These are phyloP conservation scores for Haematococcus sp. DNA, from an alignment of 139 green algal species.

Conservation along the genomic window DNA sequence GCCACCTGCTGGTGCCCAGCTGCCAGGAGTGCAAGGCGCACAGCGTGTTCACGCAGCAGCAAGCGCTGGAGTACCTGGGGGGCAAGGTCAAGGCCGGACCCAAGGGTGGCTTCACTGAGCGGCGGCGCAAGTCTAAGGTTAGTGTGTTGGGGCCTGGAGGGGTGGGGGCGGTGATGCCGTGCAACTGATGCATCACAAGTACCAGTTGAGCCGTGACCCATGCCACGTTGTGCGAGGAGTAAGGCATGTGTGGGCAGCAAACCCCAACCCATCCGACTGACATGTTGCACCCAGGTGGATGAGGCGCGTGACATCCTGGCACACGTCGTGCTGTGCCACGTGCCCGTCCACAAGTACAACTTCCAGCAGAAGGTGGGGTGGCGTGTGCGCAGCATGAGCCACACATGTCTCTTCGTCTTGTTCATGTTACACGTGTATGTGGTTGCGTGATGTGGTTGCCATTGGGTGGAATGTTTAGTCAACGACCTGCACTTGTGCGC, in stretches of 20 bases:
- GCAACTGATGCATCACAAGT: too few species aligned
- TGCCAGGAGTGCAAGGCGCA: constrained; percentile 54
- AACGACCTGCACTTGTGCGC: too few species aligned
- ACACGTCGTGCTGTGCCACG: constrained; percentile 91
- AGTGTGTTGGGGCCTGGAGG: too few species aligned
- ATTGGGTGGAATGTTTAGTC: too few species aligned
- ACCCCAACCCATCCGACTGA: not conserved
- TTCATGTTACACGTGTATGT: too few species aligned
- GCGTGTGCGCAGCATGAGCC: too few species aligned
- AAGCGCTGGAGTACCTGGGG: constrained; percentile 94
- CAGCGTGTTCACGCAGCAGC: constrained; percentile 80
- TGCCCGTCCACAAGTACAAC: constrained; percentile 84
- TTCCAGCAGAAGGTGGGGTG: constrained; percentile 74
- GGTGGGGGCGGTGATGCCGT: too few species aligned
- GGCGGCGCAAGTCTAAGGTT: constrained; percentile 49
- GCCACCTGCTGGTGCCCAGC: constrained; percentile 51
- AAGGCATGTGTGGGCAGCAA: too few species aligned
- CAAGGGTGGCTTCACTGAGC: constrained; percentile 27
- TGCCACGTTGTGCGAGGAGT: too few species aligned
- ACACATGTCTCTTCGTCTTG: too few species aligned
- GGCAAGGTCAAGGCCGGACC: constrained; percentile 36
- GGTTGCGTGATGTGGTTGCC: too few species aligned
- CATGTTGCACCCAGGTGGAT: constrained; percentile 59
- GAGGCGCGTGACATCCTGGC: constrained; percentile 94
- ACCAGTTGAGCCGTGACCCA: too few species aligned